These are phyloP conservation scores for Suillus fuscotomentosus DNA, from an alignment of 768 basidiomycete genomes.

Conservation along the genomic window DNA sequence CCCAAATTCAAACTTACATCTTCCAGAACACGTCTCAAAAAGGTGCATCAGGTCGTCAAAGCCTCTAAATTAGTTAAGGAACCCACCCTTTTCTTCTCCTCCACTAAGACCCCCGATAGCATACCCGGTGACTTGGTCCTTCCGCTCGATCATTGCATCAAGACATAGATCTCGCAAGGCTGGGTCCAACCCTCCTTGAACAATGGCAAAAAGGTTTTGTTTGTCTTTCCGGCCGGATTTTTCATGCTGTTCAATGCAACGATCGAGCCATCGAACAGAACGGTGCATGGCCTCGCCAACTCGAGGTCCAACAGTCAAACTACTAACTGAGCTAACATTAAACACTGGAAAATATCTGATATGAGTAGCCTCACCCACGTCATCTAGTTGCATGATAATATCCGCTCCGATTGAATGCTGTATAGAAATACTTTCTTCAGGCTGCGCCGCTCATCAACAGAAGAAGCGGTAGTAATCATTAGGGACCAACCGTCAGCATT, in stretches of 20 bases:
- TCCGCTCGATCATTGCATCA: slow-evolving; percentile 78
- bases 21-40: slow-evolving; percentile 78
- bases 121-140: slow-evolving; percentile 79
- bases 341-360: not conserved
- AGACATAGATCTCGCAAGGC: slow-evolving; percentile 72
- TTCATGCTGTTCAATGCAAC: slow-evolving; percentile 79
- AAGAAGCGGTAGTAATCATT: not conserved
- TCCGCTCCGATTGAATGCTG: slow-evolving; percentile 91
- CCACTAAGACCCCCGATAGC: slow-evolving; percentile 91
- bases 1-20: slow-evolving; percentile 50
- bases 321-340: slow-evolving; percentile 54
- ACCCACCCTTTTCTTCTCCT: slow-evolving; percentile 84
- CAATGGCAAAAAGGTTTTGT: slow-evolving; percentile 90
- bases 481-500: slow-evolving; percentile 70
- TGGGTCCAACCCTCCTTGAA: slow-evolving; percentile 83
- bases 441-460: slow-evolving; percentile 40
- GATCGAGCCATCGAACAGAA: slow-evolving; percentile 86
- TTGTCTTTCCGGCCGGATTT: slow-evolving; percentile 57
- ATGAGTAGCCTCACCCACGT: slow-evolving; percentile 62
- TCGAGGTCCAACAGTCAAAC: slow-evolving; percentile 75
- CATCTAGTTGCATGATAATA: slow-evolving; percentile 94
- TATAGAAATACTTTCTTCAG: slow-evolving; percentile 88
- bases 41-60: slow-evolving; percentile 1
- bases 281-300: slow-evolving; percentile 88
- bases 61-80: slow-evolving; percentile 6